Conservation (phyloP, 352 stramenopile genomes). For the Pythium rhizo-oryzae region DNA sequence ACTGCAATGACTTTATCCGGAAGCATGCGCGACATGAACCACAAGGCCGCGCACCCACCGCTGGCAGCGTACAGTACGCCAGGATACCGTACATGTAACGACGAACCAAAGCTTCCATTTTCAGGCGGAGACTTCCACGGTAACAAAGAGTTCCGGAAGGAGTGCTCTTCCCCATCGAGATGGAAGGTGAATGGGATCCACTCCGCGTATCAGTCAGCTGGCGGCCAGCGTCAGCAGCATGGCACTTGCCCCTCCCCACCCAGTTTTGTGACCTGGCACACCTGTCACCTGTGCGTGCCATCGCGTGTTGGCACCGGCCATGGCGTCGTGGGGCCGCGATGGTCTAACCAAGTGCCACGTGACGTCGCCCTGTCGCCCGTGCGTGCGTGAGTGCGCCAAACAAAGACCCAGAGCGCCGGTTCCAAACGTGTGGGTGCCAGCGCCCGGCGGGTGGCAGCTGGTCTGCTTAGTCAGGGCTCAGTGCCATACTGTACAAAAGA, state of each 20-base stretch:
- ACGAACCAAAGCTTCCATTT: not conserved
- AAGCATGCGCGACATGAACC: not conserved
- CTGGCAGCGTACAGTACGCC: not conserved
- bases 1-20: not conserved
- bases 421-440: not conserved
- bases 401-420: not conserved
- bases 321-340: not conserved
- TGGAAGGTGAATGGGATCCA: not conserved
- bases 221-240: too few species aligned
- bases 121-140: too few species aligned
- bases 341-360: not conserved
- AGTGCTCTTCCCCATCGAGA: not conserved
- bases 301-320: not conserved
- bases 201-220: too few species aligned
- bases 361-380: not conserved
- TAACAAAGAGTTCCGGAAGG: not conserved
- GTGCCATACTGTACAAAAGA: not conserved
- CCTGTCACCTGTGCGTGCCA: too few species aligned
- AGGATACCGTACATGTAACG: not conserved
- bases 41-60: too few species aligned
- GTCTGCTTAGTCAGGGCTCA: not conserved
- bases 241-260: too few species aligned
- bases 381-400: not conserved
- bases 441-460: not conserved
- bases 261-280: too few species aligned